Conservation (phyloP, 352 stramenopile species). For the Phytophthora constricta region DNA sequence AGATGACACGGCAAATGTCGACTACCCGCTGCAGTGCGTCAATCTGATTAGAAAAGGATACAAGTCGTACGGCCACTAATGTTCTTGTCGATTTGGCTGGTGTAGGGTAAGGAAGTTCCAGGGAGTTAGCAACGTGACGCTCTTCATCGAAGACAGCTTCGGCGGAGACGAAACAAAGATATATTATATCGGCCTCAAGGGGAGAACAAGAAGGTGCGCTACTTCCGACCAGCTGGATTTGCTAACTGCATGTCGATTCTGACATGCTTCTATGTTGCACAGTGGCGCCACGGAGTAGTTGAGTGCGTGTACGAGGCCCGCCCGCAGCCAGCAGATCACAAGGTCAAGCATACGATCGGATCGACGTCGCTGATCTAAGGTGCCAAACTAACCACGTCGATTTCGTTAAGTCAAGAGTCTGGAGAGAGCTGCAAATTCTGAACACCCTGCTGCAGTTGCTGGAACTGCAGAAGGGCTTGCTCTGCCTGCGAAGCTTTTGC, state of each 20-base stretch:
- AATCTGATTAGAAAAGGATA: neutral
- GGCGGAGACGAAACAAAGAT: slow-evolving; percentile 75
- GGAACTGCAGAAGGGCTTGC: slow-evolving; percentile 60
- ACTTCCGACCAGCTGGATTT: neutral
- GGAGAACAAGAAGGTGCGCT: slow-evolving; percentile 84
- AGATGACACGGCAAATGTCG: slow-evolving; percentile 62
- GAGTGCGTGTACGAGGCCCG: slow-evolving; percentile 87
- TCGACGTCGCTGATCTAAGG: slow-evolving; percentile 61
- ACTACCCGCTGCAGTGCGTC: slow-evolving; percentile 83
- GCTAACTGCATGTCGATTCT: slow-evolving; percentile 15
- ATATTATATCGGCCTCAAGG: slow-evolving; percentile 90
- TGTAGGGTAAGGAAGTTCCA: slow-evolving; percentile 87
- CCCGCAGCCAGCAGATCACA: slow-evolving; percentile 79
- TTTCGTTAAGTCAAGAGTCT: slow-evolving; percentile 20
- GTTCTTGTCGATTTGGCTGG: slow-evolving; percentile 2
- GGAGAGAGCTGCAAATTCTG: slow-evolving; percentile 34
- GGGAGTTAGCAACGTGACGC: slow-evolving; percentile 79
- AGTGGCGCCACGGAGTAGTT: slow-evolving; percentile 87
- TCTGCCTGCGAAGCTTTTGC: slow-evolving; percentile 56
- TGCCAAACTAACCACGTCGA: neutral
- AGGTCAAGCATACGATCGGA: slow-evolving; percentile 60
- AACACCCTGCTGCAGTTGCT: slow-evolving; percentile 51
- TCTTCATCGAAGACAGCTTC: slow-evolving; percentile 84
- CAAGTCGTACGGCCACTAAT: neutral
- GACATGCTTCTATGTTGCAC: neutral